Evolutionary conservation across 2,329 filamentous ascomycete genomes (phyloP), one percentile per base, ranked within the genome.

Genomic region (Onygena corvina): DNA sequence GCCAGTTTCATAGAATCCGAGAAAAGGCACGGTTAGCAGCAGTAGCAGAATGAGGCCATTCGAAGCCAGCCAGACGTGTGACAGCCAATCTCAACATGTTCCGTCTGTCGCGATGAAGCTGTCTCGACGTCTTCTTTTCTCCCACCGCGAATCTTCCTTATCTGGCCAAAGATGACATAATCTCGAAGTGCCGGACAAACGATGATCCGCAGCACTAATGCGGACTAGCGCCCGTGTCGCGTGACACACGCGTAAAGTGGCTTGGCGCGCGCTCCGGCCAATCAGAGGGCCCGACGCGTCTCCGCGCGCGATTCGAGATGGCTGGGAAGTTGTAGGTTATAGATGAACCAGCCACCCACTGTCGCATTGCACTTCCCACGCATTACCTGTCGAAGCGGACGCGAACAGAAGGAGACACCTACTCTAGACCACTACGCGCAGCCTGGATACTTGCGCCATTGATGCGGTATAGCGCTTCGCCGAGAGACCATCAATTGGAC

Each of bases 121-220:
- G 14, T 33, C 14, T 9, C n/a, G n/a, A n/a, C n/a, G n/a, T n/a
- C n/a, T n/a, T n/a, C n/a, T n/a, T n/a, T n/a, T n/a, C n/a, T n/a
- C n/a, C n/a, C n/a, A n/a, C n/a, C n/a, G n/a, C n/a, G n/a, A n/a
- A n/a, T n/a, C n/a, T n/a, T n/a, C 14, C 44, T 46, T 46, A 46
- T 46, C 44, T 46, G 27, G 14, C 44, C n/a, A 3, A 1, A 21
- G 36, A 48, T 51, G 46, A 51, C 29, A 36, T 51, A 51, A 51
- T 45, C 21, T 25, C 6, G 3, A 11, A 5, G 0, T 27, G 9
- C n/a, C 38, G 46, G 31, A 16, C 12, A 25, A 49, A 20, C 23
- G 7, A 48, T 51, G 16, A 14, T 51, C 46, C 50, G 20, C 2
- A 46, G 54, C 11, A 14, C 25, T n/a, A 21, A 34, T 23, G 12